Percentiles rank a stretch among this genome's conserved stretches.
phyloP scores from a whole-genome alignment of 345 rosid genomes.

The Clausena lansium region DNA sequence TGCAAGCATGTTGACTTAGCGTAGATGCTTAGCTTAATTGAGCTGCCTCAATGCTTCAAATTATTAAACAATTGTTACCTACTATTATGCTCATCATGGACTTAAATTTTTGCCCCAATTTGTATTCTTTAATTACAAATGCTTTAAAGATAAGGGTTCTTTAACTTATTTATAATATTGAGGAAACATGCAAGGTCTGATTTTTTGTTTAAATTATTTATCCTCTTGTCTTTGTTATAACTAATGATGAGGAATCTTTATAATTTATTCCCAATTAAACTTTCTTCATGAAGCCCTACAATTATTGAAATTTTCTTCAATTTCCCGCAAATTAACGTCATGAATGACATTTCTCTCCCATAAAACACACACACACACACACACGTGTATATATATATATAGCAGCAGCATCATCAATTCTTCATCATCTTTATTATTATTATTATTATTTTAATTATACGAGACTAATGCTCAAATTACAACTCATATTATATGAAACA shows the following conservation, averaged over 20 bases:
- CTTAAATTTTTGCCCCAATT: not conserved
- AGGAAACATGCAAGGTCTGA: not conserved
- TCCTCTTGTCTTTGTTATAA: not conserved
- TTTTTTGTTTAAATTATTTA: not conserved
- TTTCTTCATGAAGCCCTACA: not conserved
- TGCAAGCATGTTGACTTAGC: not conserved
- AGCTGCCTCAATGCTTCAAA: not conserved
- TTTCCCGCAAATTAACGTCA: not conserved
- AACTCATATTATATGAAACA: too few species aligned
- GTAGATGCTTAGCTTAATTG: not conserved
- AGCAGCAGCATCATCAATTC: too few species aligned
- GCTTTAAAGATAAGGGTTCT: not conserved
- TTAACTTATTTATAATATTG: not conserved
- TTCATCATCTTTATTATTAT: too few species aligned
- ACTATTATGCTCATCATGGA: not conserved
- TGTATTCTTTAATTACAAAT: not conserved
- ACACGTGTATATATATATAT: too few species aligned
- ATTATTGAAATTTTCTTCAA: not conserved
- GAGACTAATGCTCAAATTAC: too few species aligned
- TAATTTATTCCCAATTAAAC: not conserved
- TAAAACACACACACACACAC: too few species aligned
- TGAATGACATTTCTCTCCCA: not conserved
- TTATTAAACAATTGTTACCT: not conserved
- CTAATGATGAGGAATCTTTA: constrained; percentile 3
- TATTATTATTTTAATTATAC: too few species aligned